A percentile compares a stretch with the other conserved stretches of the same genome.
Evolutionary conservation across 2,329 filamentous ascomycete genomes (phyloP).

Genomic region (Neocucurbitaria cava): DNA sequence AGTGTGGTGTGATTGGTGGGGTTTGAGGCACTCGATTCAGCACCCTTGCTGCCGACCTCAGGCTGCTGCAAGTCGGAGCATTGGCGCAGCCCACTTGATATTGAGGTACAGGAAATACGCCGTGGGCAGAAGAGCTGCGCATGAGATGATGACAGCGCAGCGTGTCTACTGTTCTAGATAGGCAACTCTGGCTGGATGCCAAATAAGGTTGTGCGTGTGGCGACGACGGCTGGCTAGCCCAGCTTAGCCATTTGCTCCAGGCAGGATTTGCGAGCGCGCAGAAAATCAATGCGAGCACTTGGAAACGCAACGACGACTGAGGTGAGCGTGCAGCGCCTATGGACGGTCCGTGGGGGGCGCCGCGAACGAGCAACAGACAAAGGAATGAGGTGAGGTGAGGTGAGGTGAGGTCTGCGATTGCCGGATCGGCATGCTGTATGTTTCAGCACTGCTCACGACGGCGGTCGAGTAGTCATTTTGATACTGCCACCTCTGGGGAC

Average conservation of each 20-base stretch:
- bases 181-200: not conserved
- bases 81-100: not conserved
- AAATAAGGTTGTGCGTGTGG: not conserved
- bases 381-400: not conserved
- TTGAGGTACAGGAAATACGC: not conserved
- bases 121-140: not conserved
- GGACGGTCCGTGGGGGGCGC: not conserved
- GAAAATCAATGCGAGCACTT: not conserved
- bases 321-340: not conserved
- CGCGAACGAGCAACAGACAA: not conserved
- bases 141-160: not conserved
- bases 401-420: not conserved
- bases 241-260: not conserved
- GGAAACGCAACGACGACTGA: not conserved
- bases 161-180: not conserved
- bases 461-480: not conserved
- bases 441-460: not conserved
- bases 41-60: constrained; percentile 30
- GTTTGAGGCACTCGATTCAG: constrained; percentile 14
- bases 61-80: constrained; percentile 15
- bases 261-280: not conserved
- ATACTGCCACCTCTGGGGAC: not conserved
- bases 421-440: not conserved
- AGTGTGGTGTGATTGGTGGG: constrained; percentile 19
- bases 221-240: not conserved